Evolutionary conservation across 2,329 filamentous ascomycete genomes (phyloP), one percentile per base, ranked within the genome.

Genomic region (Aspergillus brasiliensis): DNA sequence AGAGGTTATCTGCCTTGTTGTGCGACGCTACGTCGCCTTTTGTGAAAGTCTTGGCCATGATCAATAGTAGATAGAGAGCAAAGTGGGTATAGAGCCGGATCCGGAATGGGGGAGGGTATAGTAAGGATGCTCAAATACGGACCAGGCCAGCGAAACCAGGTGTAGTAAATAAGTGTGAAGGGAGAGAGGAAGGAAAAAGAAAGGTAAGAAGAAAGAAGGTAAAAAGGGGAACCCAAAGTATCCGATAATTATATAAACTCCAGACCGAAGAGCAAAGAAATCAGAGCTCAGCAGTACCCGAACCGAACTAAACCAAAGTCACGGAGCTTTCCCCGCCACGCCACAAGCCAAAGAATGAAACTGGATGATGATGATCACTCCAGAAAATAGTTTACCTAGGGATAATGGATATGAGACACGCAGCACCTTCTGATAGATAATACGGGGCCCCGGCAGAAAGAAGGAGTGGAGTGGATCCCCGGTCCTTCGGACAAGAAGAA

Each of bases 1-100:
- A 98, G 62, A 97, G 83, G 74, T 88, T 89, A 73, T 92, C 87
- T 48, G 88, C 78, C 81, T 94, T 97, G 84, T 92, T 97, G 79
- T 98, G 93, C 79, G 90, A 87, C 74, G 93, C 88, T 64, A 99
- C 94, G 75, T 97, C 93, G 81, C 85, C 85, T 66, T 88, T 84
- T 57, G 88, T 90, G 77, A 97, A 97, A 28, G 86, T 89, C 80
- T 95, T 91, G 53, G 93, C 90, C 95, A 99, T 99, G 71, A 60
- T 84, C 71, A 23, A 15, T 8, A 34, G 21, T 27, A 25, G n/a
- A 49, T 19, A n/a, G n/a, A 27, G 37, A 21, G 27, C 8, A 27
- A 6, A 25, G 23, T 19, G 17, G 51, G 51, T 19, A 23, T 54
- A 28, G 8, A 28, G 8, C 31, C 31, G 11, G 31, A 34, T 34